Evolutionary conservation across 2,329 filamentous ascomycete genomes (phyloP), one percentile per base, ranked within the genome.

Genomic region (Ophiognomonia clavigignenti-juglandacearum): DNA sequence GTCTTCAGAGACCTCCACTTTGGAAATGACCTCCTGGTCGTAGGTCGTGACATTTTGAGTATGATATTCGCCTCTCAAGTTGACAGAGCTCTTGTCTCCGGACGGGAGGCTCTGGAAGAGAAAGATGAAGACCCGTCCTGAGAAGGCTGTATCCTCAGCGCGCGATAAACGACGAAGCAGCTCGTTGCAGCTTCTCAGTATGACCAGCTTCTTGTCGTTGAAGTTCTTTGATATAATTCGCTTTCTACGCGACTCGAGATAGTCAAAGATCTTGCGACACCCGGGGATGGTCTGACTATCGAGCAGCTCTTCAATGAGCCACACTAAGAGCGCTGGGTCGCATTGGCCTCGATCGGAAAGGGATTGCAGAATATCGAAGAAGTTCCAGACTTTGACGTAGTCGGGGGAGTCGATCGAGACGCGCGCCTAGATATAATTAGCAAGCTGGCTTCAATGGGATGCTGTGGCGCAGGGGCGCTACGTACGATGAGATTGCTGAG

Each of bases 51-150:
- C 80, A 71, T 98, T 99, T 59, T 97, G 93, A 22, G 87, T 82
- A 60, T 99, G 93, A 57, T 93, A 99, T 68, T 97, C 92, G 56
- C 93, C 93, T 43, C 93, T 82, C 32, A 97, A 75, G 61, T 99
- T 99, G 41, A 98, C 93, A 0, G 93, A 96, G 63, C 93, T 97
- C 63, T 92, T 93, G 66, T 98, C 95, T 26, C 92, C 92, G 0
- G 98, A 74, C 1, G 93, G 93, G 60, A 98, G 97, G 64, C 90
- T 95, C 64, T 98, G 93, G 66, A 97, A 98, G 62, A 98, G 81
- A 66, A 96, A 99, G 54, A 98, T 96, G 66, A 97, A 97, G 22
- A 99, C 93, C 32, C 93, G 81, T 14, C 93, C 93, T 61, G 93
- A 98, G 63, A 99, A 98, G 1, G 95, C 90, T 0, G 93, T 95